A percentile compares a stretch with the other conserved stretches of the same genome.
Conservation (phyloP, 306 rosid genomes). For the Pueraria montana region DNA sequence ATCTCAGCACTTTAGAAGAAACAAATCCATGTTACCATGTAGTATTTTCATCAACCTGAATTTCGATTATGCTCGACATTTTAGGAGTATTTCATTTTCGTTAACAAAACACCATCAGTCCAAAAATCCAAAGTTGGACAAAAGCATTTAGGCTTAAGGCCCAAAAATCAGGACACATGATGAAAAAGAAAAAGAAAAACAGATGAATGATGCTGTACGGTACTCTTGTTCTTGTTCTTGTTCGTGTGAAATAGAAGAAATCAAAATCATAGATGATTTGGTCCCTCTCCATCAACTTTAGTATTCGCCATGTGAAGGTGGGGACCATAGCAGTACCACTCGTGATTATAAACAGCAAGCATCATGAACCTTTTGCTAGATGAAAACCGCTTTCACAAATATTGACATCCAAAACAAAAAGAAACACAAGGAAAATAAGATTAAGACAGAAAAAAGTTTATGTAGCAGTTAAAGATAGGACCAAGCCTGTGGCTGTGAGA, state of each 20-base stretch:
- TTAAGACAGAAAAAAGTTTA: conserved; percentile 52
- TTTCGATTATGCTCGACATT: not conserved
- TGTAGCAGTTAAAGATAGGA: conserved; percentile 50
- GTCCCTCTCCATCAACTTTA: conserved; percentile 6
- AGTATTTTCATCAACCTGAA: too few species aligned
- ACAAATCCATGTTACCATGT: too few species aligned
- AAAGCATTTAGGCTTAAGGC: not conserved
- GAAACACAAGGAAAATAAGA: conserved; percentile 35
- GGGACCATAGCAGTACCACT: conserved; percentile 53
- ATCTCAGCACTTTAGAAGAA: too few species aligned
- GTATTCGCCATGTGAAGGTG: conserved; percentile 59
- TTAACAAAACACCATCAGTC: not conserved
- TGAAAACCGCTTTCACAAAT: conserved; percentile 50
- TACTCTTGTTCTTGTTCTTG: conserved; percentile 5
- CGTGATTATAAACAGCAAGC: conserved; percentile 51
- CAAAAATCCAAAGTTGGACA: conserved; percentile 1
- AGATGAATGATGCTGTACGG: conserved; percentile 18
- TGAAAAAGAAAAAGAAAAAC: not conserved
- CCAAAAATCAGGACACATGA: not conserved
- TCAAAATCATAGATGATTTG: conserved; percentile 24
- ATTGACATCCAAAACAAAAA: conserved; percentile 48
- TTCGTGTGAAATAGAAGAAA: conserved; percentile 39
- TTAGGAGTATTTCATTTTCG: not conserved
- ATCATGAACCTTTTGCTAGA: conserved; percentile 38
- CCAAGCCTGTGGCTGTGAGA: conserved; percentile 55